Evolutionary conservation across 2,329 filamentous ascomycete species (phyloP).

Genomic region (Apiospora saccharicola): DNA sequence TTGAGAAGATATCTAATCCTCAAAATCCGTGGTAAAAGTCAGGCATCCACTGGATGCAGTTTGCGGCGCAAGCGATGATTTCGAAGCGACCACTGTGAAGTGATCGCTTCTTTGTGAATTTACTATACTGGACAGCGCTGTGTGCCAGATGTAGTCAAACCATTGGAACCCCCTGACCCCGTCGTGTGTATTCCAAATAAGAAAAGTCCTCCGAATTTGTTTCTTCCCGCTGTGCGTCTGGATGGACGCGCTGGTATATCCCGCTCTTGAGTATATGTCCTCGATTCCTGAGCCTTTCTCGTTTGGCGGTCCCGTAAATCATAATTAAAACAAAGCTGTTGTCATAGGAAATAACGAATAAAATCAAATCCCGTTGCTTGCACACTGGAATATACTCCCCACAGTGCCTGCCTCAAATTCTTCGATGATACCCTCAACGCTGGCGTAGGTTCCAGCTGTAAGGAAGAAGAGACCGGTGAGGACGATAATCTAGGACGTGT

Average conservation of each 20-base stretch:
- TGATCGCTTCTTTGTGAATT: slow-evolving; percentile 18
- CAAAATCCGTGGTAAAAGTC: background rate
- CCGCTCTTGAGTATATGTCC: background rate
- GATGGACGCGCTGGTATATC: background rate
- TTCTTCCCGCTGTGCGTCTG: slow-evolving; percentile 12
- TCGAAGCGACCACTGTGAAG: slow-evolving; percentile 9
- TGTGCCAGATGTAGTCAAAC: slow-evolving; percentile 14
- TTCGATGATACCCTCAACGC: slow-evolving; percentile 76
- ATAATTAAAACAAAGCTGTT: background rate
- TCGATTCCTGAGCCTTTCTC: background rate
- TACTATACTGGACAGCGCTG: slow-evolving; percentile 12
- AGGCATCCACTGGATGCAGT: slow-evolving; percentile 19
- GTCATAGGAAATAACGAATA: background rate
- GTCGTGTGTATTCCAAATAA: background rate
- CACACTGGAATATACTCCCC: slow-evolving; percentile 77
- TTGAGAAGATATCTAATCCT: slow-evolving; percentile 3
- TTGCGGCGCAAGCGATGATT: slow-evolving; percentile 8
- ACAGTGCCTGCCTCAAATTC: slow-evolving; percentile 72
- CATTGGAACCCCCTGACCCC: background rate
- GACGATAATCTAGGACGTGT: slow-evolving; percentile 63
- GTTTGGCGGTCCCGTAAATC: background rate
- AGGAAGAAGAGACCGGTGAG: slow-evolving; percentile 81
- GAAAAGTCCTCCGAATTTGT: background rate
- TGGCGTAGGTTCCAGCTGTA: slow-evolving; percentile 81
- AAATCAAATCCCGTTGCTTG: slow-evolving; percentile 66